A percentile compares a stretch with the other conserved stretches of the same genome.
phyloP scores from a whole-genome alignment of 2,329 filamentous ascomycete genomes.

The Coniella lustricola region DNA sequence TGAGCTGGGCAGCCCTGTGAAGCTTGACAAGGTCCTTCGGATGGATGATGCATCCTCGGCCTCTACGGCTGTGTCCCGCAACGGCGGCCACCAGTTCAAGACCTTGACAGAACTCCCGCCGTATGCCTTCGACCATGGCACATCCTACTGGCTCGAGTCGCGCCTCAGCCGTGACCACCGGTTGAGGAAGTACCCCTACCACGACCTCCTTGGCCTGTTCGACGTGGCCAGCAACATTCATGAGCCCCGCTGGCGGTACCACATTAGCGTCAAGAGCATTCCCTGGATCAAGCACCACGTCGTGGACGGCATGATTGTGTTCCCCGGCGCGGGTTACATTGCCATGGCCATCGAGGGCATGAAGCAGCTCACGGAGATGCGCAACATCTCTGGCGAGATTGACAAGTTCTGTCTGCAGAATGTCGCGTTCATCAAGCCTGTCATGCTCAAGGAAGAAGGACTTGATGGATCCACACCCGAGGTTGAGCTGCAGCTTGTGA shows the following conservation, averaged over 20 bases:
- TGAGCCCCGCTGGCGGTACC: constrained; percentile 4
- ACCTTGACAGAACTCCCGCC: constrained; percentile 9
- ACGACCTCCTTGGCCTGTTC: constrained; percentile 20
- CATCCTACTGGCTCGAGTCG: constrained; percentile 11
- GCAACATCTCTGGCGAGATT: background rate
- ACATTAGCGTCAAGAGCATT: background rate
- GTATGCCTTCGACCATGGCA: constrained; percentile 13
- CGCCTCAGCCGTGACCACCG: constrained; percentile 9
- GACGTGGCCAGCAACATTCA: background rate
- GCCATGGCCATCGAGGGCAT: constrained; percentile 4
- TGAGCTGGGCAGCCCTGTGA: background rate
- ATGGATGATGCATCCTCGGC: no score
- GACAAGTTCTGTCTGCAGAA: background rate
- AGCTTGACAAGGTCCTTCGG: background rate
- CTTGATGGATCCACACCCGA: background rate
- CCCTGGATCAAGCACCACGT: constrained; percentile 4
- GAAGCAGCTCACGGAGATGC: background rate
- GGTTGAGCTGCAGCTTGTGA: constrained; percentile 4
- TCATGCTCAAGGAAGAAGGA: background rate
- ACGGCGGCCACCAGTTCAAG: background rate
- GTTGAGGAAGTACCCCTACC: constrained; percentile 22
- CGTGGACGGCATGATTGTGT: constrained; percentile 1
- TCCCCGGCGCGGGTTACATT: constrained; percentile 1
- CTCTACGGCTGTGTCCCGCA: no score
- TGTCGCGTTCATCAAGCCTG: constrained; percentile 2